These are phyloP conservation scores for Umbellularia californica DNA, from an alignment of 164 flowering plant genomes.

Conservation along the genomic window DNA sequence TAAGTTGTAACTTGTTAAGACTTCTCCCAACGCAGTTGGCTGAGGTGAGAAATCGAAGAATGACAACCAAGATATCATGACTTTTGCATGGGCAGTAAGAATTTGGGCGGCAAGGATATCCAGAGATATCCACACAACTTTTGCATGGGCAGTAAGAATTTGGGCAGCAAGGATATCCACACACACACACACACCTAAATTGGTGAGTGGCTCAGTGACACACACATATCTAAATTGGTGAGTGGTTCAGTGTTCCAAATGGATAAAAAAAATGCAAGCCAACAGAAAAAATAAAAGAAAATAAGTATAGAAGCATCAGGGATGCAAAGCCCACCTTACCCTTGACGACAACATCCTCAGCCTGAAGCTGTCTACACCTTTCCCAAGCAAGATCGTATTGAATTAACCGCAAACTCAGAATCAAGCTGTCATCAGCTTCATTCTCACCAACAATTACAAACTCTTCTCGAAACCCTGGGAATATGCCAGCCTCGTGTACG, in stretches of 20 bases:
- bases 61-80: neutral
- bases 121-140: too few species aligned
- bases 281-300: neutral
- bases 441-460: conserved; percentile 79
- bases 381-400: conserved; percentile 95
- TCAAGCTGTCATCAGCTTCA: conserved; percentile 76
- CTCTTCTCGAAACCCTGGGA: conserved; percentile 75
- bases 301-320: neutral
- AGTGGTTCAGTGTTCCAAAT: neutral
- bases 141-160: neutral
- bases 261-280: neutral
- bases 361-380: conserved; percentile 89
- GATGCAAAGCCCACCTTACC: conserved; percentile 62
- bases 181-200: neutral
- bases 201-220: neutral
- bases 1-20: neutral
- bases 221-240: too few species aligned
- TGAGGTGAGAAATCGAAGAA: neutral
- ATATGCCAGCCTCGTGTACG: conserved; percentile 78
- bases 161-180: neutral
- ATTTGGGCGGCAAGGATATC: neutral
- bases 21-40: neutral
- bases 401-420: conserved; percentile 61
- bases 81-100: neutral
- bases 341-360: conserved; percentile 91